Conservation (phyloP, 192 early-diverging fungal species). For the Gonapodya sp. region DNA sequence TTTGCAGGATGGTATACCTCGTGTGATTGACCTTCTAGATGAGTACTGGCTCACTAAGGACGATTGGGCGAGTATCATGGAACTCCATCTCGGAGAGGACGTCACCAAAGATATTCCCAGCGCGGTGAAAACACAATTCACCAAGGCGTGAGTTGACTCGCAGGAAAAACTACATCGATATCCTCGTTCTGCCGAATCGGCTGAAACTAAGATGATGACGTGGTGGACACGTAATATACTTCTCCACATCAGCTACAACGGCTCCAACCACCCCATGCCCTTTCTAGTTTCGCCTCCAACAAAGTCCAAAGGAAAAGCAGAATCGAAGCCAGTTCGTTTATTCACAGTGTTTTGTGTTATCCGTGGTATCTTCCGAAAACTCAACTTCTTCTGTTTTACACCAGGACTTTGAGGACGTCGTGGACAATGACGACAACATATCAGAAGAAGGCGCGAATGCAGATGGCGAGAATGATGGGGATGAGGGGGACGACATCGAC, state of each 20-base stretch:
- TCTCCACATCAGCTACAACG: slow-evolving; percentile 48
- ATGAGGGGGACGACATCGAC: neutral
- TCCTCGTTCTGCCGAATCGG: neutral
- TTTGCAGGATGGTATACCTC: slow-evolving; percentile 49
- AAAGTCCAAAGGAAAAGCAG: neutral
- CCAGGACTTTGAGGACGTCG: slow-evolving; percentile 11
- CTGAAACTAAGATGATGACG: slow-evolving; percentile 1
- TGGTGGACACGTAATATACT: slow-evolving; percentile 18
- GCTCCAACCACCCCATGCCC: slow-evolving; percentile 47
- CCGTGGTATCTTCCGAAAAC: neutral
- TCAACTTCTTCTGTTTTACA: too few relatives aligned
- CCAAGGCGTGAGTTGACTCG: slow-evolving; percentile 44
- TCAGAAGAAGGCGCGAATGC: slow-evolving; percentile 7
- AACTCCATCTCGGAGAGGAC: slow-evolving; percentile 55
- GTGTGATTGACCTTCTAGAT: slow-evolving; percentile 82
- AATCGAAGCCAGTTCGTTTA: slow-evolving; percentile 9
- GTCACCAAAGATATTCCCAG: slow-evolving; percentile 48
- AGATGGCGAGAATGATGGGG: neutral
- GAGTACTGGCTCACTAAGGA: slow-evolving; percentile 84
- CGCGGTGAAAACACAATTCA: slow-evolving; percentile 68
- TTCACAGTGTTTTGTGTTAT: neutral
- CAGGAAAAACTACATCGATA: neutral
- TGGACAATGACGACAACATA: slow-evolving; percentile 11
- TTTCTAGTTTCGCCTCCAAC: slow-evolving; percentile 25
- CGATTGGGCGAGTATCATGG: slow-evolving; percentile 75